A percentile compares a stretch with the other conserved stretches of the same genome.
Conservation (phyloP, 208 protist genomes). For the Trypanosoma rangeli region DNA sequence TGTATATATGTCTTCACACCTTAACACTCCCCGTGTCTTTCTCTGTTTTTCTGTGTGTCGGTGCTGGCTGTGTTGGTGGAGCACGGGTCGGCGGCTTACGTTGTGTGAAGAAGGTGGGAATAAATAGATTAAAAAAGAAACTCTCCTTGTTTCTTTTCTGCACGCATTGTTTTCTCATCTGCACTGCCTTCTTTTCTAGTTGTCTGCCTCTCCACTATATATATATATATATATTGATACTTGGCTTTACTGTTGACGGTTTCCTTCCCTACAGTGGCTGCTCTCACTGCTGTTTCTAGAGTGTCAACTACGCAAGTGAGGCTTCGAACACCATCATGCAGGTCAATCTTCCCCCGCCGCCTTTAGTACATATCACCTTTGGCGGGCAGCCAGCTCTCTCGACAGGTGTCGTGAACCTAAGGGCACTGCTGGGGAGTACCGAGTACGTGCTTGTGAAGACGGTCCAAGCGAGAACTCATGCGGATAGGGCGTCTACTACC, state of each 20-base stretch:
- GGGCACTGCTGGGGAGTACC: conserved; percentile 42
- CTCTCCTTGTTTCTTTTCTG: no score
- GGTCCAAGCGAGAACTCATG: neutral
- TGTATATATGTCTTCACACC: conserved; percentile 1
- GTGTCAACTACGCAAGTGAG: neutral
- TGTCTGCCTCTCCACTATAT: neutral
- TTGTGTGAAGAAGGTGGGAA: no score
- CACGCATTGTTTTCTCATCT: no score
- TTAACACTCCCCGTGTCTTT: no score
- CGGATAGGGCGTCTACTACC: neutral
- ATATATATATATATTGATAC: neutral
- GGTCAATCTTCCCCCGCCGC: conserved; percentile 12
- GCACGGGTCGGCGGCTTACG: no score
- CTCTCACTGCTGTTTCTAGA: no score
- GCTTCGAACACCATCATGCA: neutral
- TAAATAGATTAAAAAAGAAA: no score
- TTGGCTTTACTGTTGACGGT: neutral
- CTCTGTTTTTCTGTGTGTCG: no score
- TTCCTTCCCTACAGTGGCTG: neutral
- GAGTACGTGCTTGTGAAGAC: conserved; percentile 49
- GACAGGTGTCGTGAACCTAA: conserved; percentile 66
- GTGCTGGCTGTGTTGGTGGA: no score
- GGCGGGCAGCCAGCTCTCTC: conserved; percentile 53
- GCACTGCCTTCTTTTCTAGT: neutral
- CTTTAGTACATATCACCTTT: conserved; percentile 40